Conservation (phyloP, 202 grass and related monocot genomes). For the Digitaria exilis region DNA sequence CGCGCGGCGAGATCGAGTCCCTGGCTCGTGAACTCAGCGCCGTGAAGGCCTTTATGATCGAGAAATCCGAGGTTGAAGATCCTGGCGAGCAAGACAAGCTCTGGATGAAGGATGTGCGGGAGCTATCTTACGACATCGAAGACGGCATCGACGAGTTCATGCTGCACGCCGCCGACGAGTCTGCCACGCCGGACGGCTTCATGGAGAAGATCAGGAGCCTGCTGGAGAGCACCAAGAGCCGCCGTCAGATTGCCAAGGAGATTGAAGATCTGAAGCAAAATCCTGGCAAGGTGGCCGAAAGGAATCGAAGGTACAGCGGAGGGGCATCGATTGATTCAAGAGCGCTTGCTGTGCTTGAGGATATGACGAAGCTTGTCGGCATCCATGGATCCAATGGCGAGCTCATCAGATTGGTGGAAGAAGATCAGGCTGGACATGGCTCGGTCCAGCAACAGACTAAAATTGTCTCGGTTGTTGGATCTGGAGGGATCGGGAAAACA, state of each 20-base stretch:
- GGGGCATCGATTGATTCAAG: neutral
- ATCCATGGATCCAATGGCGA: neutral
- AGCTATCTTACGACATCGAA: neutral
- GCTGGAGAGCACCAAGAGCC: neutral
- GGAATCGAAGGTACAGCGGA: neutral
- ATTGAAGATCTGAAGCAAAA: neutral
- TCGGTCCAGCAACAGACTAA: neutral
- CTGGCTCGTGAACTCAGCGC: neutral
- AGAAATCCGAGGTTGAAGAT: neutral
- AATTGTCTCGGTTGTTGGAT: neutral
- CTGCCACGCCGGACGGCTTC: neutral
- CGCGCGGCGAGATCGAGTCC: neutral
- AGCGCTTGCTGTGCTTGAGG: neutral
- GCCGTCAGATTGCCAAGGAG: neutral
- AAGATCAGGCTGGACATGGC: neutral
- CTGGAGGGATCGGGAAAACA: neutral
- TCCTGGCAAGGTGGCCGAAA: neutral
- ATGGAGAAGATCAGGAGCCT: neutral
- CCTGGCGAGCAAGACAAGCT: neutral
- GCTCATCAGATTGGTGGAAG: neutral
- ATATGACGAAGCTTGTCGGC: neutral
- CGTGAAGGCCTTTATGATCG: neutral
- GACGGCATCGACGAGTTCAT: neutral
- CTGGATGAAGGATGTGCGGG: neutral
- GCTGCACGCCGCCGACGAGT: neutral